Percentiles rank a stretch among this genome's conserved stretches.
phyloP scores from a whole-genome alignment of 164 flowering plant species.

The Cinnamomum chago region DNA sequence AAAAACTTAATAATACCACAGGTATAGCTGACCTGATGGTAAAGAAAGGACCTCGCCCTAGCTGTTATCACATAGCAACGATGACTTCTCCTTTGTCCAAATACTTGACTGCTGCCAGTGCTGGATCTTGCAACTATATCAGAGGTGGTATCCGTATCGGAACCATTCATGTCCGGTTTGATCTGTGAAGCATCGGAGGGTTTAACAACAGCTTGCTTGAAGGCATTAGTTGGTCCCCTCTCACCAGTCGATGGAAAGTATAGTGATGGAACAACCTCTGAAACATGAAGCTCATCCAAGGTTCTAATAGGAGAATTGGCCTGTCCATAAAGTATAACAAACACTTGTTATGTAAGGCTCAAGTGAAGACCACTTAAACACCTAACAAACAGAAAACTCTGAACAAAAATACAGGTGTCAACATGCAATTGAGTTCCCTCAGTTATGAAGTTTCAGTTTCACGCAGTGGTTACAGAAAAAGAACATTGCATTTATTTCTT shows the following conservation, averaged over 20 bases:
- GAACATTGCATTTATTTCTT: too few relatives aligned
- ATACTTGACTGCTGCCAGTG: constrained; percentile 28
- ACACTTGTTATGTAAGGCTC: background rate
- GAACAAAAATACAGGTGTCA: too few relatives aligned
- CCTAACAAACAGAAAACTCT: background rate
- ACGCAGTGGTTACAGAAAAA: too few relatives aligned
- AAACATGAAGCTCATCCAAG: constrained; percentile 72
- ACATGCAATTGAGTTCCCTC: too few relatives aligned
- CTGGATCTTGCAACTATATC: constrained; percentile 5
- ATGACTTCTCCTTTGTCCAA: constrained; percentile 68
- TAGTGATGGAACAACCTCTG: constrained; percentile 57
- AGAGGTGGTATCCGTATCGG: constrained; percentile 5
- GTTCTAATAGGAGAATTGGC: constrained; percentile 92
- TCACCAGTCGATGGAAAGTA: constrained; percentile 59
- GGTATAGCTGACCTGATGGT: constrained; percentile 71
- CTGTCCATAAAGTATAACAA: constrained; percentile 28
- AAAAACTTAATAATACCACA: too few relatives aligned
- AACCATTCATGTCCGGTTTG: constrained; percentile 14
- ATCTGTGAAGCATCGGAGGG: constrained; percentile 15
- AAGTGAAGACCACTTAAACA: background rate
- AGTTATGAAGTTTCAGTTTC: too few relatives aligned
- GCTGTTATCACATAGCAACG: constrained; percentile 75
- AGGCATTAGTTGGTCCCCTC: constrained; percentile 25
- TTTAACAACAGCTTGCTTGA: constrained; percentile 10
- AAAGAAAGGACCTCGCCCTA: constrained; percentile 85